Evolutionary conservation across 2,329 filamentous ascomycete genomes (phyloP), one percentile per base, ranked within the genome.

Genomic region (Orbilia brochopaga): DNA sequence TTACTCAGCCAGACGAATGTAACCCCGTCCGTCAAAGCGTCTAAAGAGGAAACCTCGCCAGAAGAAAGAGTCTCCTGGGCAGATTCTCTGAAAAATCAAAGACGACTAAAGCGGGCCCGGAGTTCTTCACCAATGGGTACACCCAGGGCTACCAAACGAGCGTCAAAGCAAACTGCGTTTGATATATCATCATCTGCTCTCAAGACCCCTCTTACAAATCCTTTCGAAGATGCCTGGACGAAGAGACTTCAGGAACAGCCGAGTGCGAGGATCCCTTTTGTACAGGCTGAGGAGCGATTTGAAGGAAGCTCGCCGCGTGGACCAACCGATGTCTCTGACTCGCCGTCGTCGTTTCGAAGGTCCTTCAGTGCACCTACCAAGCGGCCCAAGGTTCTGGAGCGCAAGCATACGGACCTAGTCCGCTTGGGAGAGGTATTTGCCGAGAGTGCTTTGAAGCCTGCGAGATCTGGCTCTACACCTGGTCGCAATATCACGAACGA

Each of bases 141-240:
- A 1, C 89, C 90, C 79, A 78, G 24, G 80, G 0, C 81, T 82
- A 5, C 77, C 79, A 79, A 75, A 78, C 79, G 65, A 74, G 83
- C 0, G 80, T 88, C 72, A 86, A 89, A 75, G 80, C 87, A 42
- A 84, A 86, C 76, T 83, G 83, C 73, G 79, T 88, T 46, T 83
- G 85, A 42, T 82, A 84, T 60, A 82, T 85, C 0, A 79, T 72
- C 67, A 4, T 42, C 67, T 6, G 60, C 67, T 32, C 40, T 90
- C 48, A 87, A 85, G 74, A 89, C 88, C 0, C 87, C 88, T 11
- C 85, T 88, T 74, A 84, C 87, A 32, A 89, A 92, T 76, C 88
- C 90, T 40, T 89, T 88, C 1, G 80, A 88, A 32, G 89, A 92
- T 74, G 80, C 92, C 1, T 93, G 90, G 90, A 90, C 89, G 75